Evolutionary conservation across 345 rosid genomes (phyloP).

Genomic region (Euphorbia peplus): DNA sequence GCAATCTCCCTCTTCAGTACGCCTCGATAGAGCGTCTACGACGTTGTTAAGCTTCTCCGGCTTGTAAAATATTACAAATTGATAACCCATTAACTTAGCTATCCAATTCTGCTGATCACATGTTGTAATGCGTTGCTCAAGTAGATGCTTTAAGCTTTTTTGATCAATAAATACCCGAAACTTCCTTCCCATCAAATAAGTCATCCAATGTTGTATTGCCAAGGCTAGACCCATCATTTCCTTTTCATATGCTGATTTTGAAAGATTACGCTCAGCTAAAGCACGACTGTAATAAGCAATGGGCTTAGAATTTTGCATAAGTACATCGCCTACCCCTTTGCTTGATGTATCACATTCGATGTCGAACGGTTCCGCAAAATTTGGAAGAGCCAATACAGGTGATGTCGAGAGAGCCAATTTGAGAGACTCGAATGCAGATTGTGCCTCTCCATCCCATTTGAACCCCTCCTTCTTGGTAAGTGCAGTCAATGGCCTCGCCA

Average conservation of each 20-base stretch:
- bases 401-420: not conserved
- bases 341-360: not conserved
- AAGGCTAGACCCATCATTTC: not conserved
- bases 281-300: not conserved
- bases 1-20: not conserved
- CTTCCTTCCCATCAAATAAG: not conserved
- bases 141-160: not conserved
- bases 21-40: not conserved
- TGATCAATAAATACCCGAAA: not conserved
- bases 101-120: not conserved
- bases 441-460: too few relatives aligned
- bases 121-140: not conserved
- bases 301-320: not conserved
- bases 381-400: not conserved
- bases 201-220: not conserved
- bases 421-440: too few relatives aligned
- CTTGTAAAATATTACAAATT: not conserved
- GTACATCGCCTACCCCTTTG: not conserved
- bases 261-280: rapidly evolving
- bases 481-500: too few relatives aligned
- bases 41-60: not conserved
- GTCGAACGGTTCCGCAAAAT: not conserved
- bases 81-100: not conserved
- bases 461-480: too few relatives aligned
- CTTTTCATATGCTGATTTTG: not conserved